Evolutionary conservation across 148 eudicot species (phyloP), one percentile per base, ranked within the genome.

Genomic region (Drosera capensis): DNA sequence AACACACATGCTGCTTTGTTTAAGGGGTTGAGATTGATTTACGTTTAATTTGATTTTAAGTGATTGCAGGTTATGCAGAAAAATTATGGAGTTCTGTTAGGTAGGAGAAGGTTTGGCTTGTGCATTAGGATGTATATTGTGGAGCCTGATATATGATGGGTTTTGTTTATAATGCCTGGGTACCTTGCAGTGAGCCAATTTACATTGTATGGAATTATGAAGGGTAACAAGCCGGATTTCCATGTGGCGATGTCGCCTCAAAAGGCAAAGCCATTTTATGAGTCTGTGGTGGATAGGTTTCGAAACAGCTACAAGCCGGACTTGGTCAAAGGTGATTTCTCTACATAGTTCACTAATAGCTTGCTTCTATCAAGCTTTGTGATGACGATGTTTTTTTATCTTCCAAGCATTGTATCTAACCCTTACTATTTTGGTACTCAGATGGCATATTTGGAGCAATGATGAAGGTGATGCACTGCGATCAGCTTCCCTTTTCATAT

Each of bases 171-270:
- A 13, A n/a, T 55, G 29, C 22, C 42, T 47, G 43, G 45, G 36
- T 34, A 46, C 67, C 37, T 64, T 74, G 58, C 82, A 84, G 97
- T 90, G 52, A 90, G 97, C 68, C 97, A 90, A 61, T 90, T 90
- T 62, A 90, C 97, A 30, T 64, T 90, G 24, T 90, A 75, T 70
- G 97, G 97, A 55, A 63, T 77, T 43, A 66, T 90, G 67, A 90
- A 90, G 86, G 97, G 97, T 45, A 90, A 90, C 73, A 90, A 90
- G 64, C 97, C 97, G 12, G 97, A 90, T 75, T 90, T 84, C 71
- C 97, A 90, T 60, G 93, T 90, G 56, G 95, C 97, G 39, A 90
- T 84, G 97, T 65, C 95, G n/a, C 95, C 97, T 8, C 79, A 67
- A 31, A 66, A 49, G 56, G 95, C 95, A 29, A 90, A 71, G 51